A percentile compares a stretch with the other conserved stretches of the same genome.
Conservation (phyloP, 2,329 filamentous ascomycete genomes). For the Xylariomycetidae sp. region DNA sequence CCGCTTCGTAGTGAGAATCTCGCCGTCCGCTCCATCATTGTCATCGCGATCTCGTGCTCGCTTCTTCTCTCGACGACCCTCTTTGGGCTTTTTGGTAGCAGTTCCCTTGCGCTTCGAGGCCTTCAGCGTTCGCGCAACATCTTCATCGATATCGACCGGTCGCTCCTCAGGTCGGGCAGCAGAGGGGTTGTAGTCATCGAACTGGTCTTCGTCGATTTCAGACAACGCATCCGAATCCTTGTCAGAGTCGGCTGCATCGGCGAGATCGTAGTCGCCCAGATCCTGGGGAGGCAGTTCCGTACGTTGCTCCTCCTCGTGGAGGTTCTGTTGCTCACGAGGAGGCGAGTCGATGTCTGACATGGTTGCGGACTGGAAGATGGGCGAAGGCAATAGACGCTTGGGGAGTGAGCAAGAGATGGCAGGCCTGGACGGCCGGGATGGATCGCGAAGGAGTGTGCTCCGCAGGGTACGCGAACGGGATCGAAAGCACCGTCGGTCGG, state of each 20-base stretch:
- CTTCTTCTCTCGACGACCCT: slow-evolving; percentile 65
- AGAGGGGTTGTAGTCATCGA: slow-evolving; percentile 62
- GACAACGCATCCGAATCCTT: slow-evolving; percentile 56
- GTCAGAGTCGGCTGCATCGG: slow-evolving; percentile 41
- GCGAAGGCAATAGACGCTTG: too few relatives aligned
- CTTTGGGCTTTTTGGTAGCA: slow-evolving; percentile 66
- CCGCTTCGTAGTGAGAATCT: slow-evolving; percentile 40
- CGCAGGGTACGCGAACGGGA: too few relatives aligned
- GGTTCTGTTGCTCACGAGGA: slow-evolving; percentile 22
- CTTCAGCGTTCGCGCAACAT: slow-evolving; percentile 57
- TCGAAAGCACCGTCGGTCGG: too few relatives aligned
- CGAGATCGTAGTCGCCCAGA: slow-evolving; percentile 34
- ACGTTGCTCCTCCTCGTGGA: slow-evolving; percentile 21
- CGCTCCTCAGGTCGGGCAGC: slow-evolving; percentile 58
- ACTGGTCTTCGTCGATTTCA: slow-evolving; percentile 64
- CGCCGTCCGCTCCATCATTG: slow-evolving; percentile 40
- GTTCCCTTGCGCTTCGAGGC: slow-evolving; percentile 61
- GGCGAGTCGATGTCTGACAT: slow-evolving; percentile 43
- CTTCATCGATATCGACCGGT: slow-evolving; percentile 62
- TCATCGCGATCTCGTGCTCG: slow-evolving; percentile 47
- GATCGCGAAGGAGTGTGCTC: not conserved
- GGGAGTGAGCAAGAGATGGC: not conserved
- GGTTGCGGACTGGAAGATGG: slow-evolving; percentile 2
- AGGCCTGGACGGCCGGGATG: not conserved
- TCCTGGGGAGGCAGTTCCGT: slow-evolving; percentile 27